Evolutionary conservation across 225 moss, liverwort and hornwort species (phyloP), one percentile per base, ranked within the genome.

Genomic region (Sphagnum tenellum): DNA sequence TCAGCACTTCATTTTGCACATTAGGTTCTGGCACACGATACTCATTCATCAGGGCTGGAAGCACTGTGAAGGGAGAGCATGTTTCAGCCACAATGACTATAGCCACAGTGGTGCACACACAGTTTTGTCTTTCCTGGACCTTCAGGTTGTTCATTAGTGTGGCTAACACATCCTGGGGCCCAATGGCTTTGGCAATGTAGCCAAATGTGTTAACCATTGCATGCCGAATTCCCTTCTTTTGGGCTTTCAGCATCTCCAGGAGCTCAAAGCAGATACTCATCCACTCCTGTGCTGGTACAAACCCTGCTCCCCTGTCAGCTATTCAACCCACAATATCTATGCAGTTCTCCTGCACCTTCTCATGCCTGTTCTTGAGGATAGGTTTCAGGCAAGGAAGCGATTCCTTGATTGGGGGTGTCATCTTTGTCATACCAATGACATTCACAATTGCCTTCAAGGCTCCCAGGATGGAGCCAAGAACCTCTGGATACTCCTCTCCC

Each of bases 381-480:
- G 96, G 96, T 4, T 92, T 98, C 66, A 96, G 62, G 44, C 92
- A 90, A 66, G 96, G 96, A 69, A 92, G 73, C n/a, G 92, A 60
- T 70, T 96, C 96, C 66, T 96, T 96, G 60, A 96, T 96, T 14
- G 96, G 96, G 12, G 96, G 96, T 62, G 96, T 96, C 96, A 98
- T 98, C 66, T 98, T 98, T 8, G 96, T 98, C 96, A 98, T 98
- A 56, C 96, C 96, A 12, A 98, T 98, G n/a, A 98, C 96, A 55
- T 98, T 98, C 59, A 98, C 96, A 55, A 98, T 98, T 9, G 96
- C 96, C 80, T 98, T 98, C 73, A 98, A 66, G 13, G 96, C 96
- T 56, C 96, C 96, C 8, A 98, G 78, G 56, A 98, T 98, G 50
- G 96, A 98, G 29, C 96, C 96, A 52, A 98, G 83, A 56, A 98